phyloP scores from a whole-genome alignment of 2,329 filamentous ascomycete species.

The Orbilia brochopaga region DNA sequence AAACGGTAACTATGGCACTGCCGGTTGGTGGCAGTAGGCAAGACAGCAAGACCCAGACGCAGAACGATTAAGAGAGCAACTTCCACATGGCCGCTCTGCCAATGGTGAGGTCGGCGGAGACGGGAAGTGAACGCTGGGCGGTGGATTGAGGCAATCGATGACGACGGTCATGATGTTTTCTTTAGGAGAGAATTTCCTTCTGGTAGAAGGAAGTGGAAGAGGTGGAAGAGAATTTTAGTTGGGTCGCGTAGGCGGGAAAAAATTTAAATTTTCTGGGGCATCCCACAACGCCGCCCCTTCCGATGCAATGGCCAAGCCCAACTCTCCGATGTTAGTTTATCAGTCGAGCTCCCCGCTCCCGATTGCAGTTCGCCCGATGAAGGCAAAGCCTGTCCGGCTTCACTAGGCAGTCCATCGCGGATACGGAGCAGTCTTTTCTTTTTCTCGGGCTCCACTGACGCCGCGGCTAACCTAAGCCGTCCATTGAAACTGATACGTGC shows the following conservation, averaged over 20 bases:
- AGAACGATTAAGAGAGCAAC: constrained; percentile 16
- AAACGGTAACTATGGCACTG: constrained; percentile 27
- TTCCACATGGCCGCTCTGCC: constrained; percentile 26
- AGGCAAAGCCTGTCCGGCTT: constrained; percentile 1
- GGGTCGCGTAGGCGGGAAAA: constrained; percentile 22
- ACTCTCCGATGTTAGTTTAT: not conserved
- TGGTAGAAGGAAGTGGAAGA: constrained; percentile 29
- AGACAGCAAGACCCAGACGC: constrained; percentile 1
- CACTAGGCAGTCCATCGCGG: constrained; percentile 11
- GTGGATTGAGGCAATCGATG: constrained; percentile 31
- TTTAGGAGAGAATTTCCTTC: constrained; percentile 45
- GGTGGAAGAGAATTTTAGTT: constrained; percentile 42
- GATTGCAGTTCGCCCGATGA: constrained; percentile 30
- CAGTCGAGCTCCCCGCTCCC: constrained; percentile 8
- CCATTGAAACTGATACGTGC: no score
- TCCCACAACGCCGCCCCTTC: not conserved
- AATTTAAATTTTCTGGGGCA: constrained; percentile 23
- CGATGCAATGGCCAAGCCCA: not conserved
- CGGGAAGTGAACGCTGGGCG: constrained; percentile 6
- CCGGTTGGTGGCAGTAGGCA: constrained; percentile 32
- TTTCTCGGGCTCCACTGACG: constrained; percentile 8
- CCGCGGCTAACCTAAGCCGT: constrained; percentile 42
- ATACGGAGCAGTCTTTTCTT: constrained; percentile 11
- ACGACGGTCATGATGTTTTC: constrained; percentile 44
- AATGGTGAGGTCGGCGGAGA: constrained; percentile 20